Conservation (phyloP, 2,329 filamentous ascomycete genomes). For the Onygenales sp. region DNA sequence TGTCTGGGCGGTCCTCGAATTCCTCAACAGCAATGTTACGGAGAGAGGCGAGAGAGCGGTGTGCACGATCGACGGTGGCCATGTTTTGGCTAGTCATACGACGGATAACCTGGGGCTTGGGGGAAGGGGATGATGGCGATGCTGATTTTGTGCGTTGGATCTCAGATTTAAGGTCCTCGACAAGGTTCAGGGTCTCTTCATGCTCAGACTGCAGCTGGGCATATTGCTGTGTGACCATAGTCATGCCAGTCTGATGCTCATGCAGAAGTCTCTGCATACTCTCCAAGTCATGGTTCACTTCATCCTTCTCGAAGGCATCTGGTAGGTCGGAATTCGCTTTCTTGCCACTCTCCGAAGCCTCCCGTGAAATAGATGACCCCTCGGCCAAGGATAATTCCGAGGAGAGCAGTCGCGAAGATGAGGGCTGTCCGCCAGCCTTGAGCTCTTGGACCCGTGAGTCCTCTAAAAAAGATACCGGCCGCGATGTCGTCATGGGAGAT, state of each 20-base stretch:
- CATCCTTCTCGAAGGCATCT: conserved; percentile 27
- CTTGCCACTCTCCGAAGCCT: conserved; percentile 51
- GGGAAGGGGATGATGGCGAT: conserved; percentile 48
- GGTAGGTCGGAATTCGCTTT: conserved; percentile 17
- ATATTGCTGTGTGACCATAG: conserved; percentile 66
- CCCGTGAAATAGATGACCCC: conserved; percentile 59
- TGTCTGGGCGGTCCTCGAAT: conserved; percentile 71
- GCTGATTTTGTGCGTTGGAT: conserved; percentile 63
- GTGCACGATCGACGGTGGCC: conserved; percentile 71
- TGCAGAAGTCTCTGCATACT: conserved; percentile 59
- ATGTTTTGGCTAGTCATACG: conserved; percentile 88
- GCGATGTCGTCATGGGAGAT: conserved; percentile 27
- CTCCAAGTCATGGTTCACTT: conserved; percentile 56
- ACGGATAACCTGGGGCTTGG: conserved; percentile 64
- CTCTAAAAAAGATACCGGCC: conserved; percentile 77
- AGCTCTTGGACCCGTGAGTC: conserved; percentile 61
- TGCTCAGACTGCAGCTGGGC: conserved; percentile 75
- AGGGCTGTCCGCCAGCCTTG: conserved; percentile 57
- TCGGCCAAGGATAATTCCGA: conserved; percentile 86
- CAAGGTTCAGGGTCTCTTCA: conserved; percentile 68
- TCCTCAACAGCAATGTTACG: conserved; percentile 81
- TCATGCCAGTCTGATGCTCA: conserved; percentile 69
- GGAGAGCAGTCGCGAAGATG: conserved; percentile 83
- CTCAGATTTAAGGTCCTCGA: conserved; percentile 85
- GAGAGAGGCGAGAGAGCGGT: conserved; percentile 80